These are phyloP conservation scores for Allantophomopsis lycopodina DNA, from an alignment of 2,329 filamentous ascomycete species.

Conservation along the genomic window DNA sequence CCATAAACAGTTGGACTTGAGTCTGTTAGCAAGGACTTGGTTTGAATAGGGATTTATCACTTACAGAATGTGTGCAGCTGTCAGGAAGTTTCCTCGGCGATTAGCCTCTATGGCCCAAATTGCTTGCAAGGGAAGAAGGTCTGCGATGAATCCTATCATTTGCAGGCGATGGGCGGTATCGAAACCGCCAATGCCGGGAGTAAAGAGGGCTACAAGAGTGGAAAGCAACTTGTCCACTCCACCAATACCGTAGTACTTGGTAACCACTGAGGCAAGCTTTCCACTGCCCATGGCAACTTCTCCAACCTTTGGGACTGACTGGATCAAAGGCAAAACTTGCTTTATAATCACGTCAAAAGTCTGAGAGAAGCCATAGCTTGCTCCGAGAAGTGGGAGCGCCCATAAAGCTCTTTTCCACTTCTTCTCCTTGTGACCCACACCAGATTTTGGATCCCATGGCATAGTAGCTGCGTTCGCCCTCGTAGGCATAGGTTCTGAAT, in stretches of 20 bases:
- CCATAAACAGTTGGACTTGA: conserved; percentile 10
- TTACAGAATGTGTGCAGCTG: conserved; percentile 8
- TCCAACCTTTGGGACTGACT: conserved; percentile 1
- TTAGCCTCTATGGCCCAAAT: conserved; percentile 17
- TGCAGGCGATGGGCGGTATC: conserved; percentile 10
- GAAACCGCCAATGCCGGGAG: conserved; percentile 6
- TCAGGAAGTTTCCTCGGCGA: conserved; percentile 15
- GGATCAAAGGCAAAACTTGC: conserved; percentile 1
- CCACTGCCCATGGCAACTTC: neutral
- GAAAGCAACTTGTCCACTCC: conserved; percentile 8
- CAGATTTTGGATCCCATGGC: conserved; percentile 15
- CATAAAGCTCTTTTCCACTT: conserved; percentile 8
- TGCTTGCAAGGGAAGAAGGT: conserved; percentile 13
- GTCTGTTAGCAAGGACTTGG: too few relatives aligned
- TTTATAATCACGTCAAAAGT: conserved; percentile 5
- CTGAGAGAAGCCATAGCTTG: conserved; percentile 5
- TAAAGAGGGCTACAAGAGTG: conserved; percentile 10
- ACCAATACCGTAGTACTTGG: conserved; percentile 7
- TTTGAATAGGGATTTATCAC: too few relatives aligned
- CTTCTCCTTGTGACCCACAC: conserved; percentile 14
- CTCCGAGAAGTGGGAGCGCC: conserved; percentile 9
- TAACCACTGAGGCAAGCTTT: conserved; percentile 1
- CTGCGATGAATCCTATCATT: conserved; percentile 11
- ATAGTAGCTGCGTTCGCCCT: conserved; percentile 11
- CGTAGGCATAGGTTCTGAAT: conserved; percentile 15